Percentiles rank a stretch among this genome's conserved stretches.
Conservation (phyloP, 163 green algal genomes). For the Volvox carteri region DNA sequence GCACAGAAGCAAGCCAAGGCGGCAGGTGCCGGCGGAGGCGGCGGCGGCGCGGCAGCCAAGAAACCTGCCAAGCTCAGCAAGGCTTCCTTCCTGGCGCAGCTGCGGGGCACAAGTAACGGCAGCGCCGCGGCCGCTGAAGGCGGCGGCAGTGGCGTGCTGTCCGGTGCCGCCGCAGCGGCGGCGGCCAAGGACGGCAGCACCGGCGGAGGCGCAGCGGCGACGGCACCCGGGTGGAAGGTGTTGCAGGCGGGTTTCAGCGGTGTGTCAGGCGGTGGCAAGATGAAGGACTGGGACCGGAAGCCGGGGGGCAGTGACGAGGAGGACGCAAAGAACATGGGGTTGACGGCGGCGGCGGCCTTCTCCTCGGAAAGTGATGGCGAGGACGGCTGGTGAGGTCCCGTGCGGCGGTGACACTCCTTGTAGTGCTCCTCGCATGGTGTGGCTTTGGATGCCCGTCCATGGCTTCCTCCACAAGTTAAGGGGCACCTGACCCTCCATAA, state of each 20-base stretch:
- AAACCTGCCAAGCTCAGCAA: constrained; percentile 72
- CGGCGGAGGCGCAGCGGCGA: constrained; percentile 4
- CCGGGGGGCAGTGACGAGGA: constrained; percentile 45
- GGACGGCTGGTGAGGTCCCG: neutral
- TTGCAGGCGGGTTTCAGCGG: constrained; percentile 80
- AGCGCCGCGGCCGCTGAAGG: neutral
- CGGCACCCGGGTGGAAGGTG: constrained; percentile 81
- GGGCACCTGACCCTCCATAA: no score
- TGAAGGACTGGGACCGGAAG: constrained; percentile 88
- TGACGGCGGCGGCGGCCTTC: neutral
- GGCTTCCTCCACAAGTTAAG: no score
- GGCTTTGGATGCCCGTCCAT: no score
- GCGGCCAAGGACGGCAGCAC: neutral
- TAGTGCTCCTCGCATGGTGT: no score
- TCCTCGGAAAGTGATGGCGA: constrained; percentile 8
- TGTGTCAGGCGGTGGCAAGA: constrained; percentile 65
- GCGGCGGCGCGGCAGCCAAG: constrained; percentile 5
- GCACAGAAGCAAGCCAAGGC: constrained; percentile 70
- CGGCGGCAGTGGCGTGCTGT: constrained; percentile 29
- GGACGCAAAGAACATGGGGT: constrained; percentile 51
- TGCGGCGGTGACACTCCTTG: no score
- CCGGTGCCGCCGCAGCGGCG: neutral
- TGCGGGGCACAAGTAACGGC: constrained; percentile 63
- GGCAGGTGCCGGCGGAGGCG: neutral
- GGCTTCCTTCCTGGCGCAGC: constrained; percentile 77